Evolutionary conservation across 108 stramenopile genomes (phyloP).

Genomic region (Fragilariopsis cylindrus): DNA sequence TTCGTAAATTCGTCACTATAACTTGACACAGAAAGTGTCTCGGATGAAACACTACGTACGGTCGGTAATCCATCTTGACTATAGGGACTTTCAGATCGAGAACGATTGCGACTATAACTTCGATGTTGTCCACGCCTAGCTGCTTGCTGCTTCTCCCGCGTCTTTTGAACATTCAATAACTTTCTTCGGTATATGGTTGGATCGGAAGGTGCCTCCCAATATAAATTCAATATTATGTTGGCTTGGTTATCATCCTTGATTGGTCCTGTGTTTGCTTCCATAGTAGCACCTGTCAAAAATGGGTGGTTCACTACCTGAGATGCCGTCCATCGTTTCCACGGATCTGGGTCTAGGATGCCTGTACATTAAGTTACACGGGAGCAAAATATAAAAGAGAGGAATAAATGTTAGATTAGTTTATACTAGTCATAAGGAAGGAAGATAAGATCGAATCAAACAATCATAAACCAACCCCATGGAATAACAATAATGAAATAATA

Average conservation of each 20-base stretch:
- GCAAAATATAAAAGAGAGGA: background rate
- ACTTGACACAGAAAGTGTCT: background rate
- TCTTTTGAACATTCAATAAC: slow-evolving; percentile 53
- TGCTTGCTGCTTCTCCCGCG: slow-evolving; percentile 61
- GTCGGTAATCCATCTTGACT: slow-evolving; percentile 13
- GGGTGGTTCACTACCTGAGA: slow-evolving; percentile 77
- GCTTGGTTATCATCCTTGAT: slow-evolving; percentile 35
- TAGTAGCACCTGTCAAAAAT: slow-evolving; percentile 56
- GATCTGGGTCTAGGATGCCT: slow-evolving; percentile 80
- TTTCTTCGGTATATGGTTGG: slow-evolving; percentile 71
- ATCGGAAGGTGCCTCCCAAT: slow-evolving; percentile 84
- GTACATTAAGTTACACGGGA: background rate
- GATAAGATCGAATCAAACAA: background rate
- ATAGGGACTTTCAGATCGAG: slow-evolving; percentile 2
- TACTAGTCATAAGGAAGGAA: background rate
- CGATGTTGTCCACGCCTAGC: slow-evolving; percentile 21
- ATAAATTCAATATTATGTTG: slow-evolving; percentile 55
- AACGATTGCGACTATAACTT: background rate
- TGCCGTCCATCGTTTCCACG: slow-evolving; percentile 84
- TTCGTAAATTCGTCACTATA: slow-evolving; percentile 7
- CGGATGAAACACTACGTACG: background rate
- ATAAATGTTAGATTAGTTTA: background rate
- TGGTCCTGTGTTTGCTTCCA: background rate
- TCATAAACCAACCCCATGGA: background rate
- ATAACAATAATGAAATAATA: background rate